These are phyloP conservation scores for Jaenimonas drosophilae DNA, from an alignment of 208 protist species.

Conservation along the genomic window DNA sequence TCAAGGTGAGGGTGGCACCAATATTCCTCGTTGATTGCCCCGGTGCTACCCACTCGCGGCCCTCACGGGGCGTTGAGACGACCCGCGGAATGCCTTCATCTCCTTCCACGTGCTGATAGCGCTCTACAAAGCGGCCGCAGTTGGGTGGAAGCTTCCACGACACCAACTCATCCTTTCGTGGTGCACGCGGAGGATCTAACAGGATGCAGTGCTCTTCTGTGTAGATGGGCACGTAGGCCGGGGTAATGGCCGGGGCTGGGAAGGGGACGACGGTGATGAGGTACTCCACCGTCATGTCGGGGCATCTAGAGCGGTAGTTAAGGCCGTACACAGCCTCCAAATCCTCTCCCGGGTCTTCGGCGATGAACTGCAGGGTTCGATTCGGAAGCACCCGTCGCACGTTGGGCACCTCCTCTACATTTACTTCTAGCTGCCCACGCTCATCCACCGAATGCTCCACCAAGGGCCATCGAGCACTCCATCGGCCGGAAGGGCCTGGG, in stretches of 20 bases:
- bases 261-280: constrained; percentile 42
- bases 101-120: too few relatives aligned
- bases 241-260: constrained; percentile 32
- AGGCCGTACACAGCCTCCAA: constrained; percentile 15
- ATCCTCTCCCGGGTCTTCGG: constrained; percentile 52
- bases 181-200: constrained; percentile 35
- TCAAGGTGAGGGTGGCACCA: too few relatives aligned
- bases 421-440: background rate
- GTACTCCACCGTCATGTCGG: constrained; percentile 45
- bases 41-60: too few relatives aligned
- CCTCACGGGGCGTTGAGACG: background rate
- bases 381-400: constrained; percentile 35
- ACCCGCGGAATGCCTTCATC: background rate
- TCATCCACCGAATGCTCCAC: background rate
- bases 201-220: constrained; percentile 66
- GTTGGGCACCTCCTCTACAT: constrained; percentile 3
- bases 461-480: background rate
- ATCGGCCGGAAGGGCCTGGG: too few relatives aligned
- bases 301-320: constrained; percentile 50
- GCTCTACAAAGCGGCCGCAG: constrained; percentile 35
- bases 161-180: constrained; percentile 61
- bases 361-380: constrained; percentile 59
- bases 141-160: constrained; percentile 46
- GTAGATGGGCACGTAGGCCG: constrained; percentile 47
- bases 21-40: too few relatives aligned